Evolutionary conservation across 2,329 filamentous ascomycete species (phyloP), one percentile per base, ranked within the genome.

Genomic region (Cladosporium sp.): DNA sequence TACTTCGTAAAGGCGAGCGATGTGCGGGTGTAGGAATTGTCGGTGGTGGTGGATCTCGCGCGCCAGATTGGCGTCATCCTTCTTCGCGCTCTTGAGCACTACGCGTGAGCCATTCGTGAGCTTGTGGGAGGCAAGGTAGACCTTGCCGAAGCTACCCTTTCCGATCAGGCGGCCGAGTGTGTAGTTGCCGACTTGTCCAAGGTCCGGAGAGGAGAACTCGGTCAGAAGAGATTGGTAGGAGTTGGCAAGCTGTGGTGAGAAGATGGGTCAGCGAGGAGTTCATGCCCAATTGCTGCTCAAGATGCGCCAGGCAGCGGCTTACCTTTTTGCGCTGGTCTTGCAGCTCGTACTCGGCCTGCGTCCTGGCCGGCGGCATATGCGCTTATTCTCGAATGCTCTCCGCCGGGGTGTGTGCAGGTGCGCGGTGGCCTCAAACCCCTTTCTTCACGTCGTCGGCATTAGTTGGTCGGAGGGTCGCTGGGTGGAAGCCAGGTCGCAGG

Each of bases 41-140:
- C 95, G 91, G 78, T 99, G 95, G 77, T 99, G 95, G 78, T 99
- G 95, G 72, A 99, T 99, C 78, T 99, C 95, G 72, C 95, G 91
- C 18, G 94, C 94, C 58, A 99, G 89, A 77, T 99, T 99, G 63
- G 92, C 88, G 78, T 99, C 95, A 76, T 93, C 90, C 78, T 97
- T 97, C 77, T 95, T 94, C 68, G 95, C 95, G 67, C 93, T 97
- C 81, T 99, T 99, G 80, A 99, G 91, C 39, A 99, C 95, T 73
- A 99, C 95, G 88, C 97, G 98, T 76, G 93, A 97, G 75, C 93
- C 94, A 88, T 97, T 97, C 75, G 92, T 98, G 78, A 99, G 92
- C 79, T 97, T 98, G 79, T 99, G 95, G 54, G 89, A 88, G 66
- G 94, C 95, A 66, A 99, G 85, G 79, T 99, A 99, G 74, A 99